phyloP scores from a whole-genome alignment of 345 rosid species.

The Euphorbia peplus region DNA sequence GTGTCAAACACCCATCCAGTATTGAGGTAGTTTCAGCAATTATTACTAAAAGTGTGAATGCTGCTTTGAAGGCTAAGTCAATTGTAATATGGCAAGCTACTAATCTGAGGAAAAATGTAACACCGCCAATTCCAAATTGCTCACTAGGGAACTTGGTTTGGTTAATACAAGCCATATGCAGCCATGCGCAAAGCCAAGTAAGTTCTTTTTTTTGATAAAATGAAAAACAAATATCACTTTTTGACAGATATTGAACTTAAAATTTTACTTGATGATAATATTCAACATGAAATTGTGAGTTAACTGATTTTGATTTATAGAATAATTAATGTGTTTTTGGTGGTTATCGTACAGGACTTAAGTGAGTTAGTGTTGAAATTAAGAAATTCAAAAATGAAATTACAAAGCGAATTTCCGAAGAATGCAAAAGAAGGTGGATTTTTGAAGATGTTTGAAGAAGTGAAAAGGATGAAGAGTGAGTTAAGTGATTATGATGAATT shows the following conservation, averaged over 20 bases:
- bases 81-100: background rate
- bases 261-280: too few relatives aligned
- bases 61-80: conserved; percentile 28
- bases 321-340: too few relatives aligned
- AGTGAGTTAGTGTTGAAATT: background rate
- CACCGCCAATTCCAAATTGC: background rate
- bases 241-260: too few relatives aligned
- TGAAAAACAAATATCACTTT: too few relatives aligned
- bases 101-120: background rate
- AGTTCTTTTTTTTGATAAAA: too few relatives aligned
- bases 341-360: too few relatives aligned
- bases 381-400: too few relatives aligned
- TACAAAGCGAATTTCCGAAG: too few relatives aligned
- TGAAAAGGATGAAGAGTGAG: background rate
- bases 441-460: background rate
- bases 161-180: background rate
- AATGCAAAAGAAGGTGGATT: background rate
- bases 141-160: background rate
- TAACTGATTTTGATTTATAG: too few relatives aligned
- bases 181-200: background rate
- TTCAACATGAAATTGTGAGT: too few relatives aligned
- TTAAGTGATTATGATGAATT: background rate
- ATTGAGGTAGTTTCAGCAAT: conserved; percentile 52
- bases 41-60: conserved; percentile 35
- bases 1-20: conserved; percentile 32